phyloP scores from a whole-genome alignment of 2,329 filamentous ascomycete genomes.

The Aspergillus chevalieri region DNA sequence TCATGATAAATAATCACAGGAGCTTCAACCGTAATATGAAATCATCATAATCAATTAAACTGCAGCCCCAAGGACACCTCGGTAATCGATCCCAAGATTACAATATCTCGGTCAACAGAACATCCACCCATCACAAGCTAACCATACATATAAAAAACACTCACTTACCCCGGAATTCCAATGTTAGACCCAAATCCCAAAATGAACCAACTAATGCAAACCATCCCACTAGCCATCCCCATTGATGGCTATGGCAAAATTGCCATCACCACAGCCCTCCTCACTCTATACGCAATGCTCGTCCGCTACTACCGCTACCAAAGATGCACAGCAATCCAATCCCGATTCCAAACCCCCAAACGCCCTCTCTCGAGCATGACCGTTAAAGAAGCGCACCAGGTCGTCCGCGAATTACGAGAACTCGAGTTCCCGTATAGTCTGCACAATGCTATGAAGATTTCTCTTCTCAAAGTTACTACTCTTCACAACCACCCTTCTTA shows the following conservation, averaged over 20 bases:
- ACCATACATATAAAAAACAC: too few relatives aligned
- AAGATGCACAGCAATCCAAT: not conserved
- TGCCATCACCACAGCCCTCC: not conserved
- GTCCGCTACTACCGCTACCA: not conserved
- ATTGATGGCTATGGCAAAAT: too few relatives aligned
- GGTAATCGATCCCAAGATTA: too few relatives aligned
- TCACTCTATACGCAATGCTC: not conserved
- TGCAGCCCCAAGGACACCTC: too few relatives aligned
- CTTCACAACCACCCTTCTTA: not conserved
- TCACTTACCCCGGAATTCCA: too few relatives aligned
- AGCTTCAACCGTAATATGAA: not conserved
- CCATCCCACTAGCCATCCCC: too few relatives aligned
- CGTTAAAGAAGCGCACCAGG: slow-evolving; percentile 19
- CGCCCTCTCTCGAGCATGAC: slow-evolving; percentile 23
- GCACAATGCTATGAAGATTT: slow-evolving; percentile 17
- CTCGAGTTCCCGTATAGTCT: slow-evolving; percentile 24
- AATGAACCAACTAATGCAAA: too few relatives aligned
- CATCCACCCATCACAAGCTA: too few relatives aligned
- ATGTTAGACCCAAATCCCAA: too few relatives aligned
- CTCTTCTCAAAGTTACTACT: slow-evolving; percentile 17
- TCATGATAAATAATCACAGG: not conserved
- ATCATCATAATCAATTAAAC: not conserved
- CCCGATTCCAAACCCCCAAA: not conserved
- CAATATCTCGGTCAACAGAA: too few relatives aligned
- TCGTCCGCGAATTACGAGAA: slow-evolving; percentile 20